Percentiles rank a stretch among this genome's conserved stretches.
phyloP scores from a whole-genome alignment of 2,329 filamentous ascomycete species.

The Aspergillus ruber region DNA sequence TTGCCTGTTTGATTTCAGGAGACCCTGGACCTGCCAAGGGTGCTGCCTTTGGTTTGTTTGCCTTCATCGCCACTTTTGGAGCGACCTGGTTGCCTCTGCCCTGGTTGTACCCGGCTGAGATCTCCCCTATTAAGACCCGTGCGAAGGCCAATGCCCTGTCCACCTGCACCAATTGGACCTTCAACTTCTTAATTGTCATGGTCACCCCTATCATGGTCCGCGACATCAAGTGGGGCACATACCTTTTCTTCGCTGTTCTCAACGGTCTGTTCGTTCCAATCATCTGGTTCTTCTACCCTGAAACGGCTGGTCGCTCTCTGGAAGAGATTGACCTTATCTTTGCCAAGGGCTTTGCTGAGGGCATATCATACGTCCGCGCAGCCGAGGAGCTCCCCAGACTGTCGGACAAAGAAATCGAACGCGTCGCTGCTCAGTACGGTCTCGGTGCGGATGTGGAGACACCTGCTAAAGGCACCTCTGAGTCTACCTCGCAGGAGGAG shows the following conservation, averaged over 20 bases:
- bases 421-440: not conserved
- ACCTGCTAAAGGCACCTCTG: not conserved
- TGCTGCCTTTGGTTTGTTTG: conserved; percentile 45
- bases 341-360: not conserved
- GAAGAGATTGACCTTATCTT: conserved; percentile 22
- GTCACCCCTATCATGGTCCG: conserved; percentile 26
- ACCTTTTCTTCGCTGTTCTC: conserved; percentile 25
- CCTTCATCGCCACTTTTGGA: conserved; percentile 60
- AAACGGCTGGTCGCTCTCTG: conserved; percentile 22
- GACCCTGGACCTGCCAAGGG: conserved; percentile 12
- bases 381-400: not conserved
- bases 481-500: not conserved
- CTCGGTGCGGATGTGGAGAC: not conserved
- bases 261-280: conserved; percentile 19
- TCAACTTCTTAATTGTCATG: conserved; percentile 40
- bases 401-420: not conserved
- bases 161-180: conserved; percentile 46
- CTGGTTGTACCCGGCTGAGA: conserved; percentile 46
- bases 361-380: not conserved
- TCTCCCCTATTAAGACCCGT: conserved; percentile 45
- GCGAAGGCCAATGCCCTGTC: conserved; percentile 47
- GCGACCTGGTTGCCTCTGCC: conserved; percentile 57
- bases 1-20: conserved; percentile 16
- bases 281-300: conserved; percentile 28
- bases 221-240: conserved; percentile 24